A percentile compares a stretch with the other conserved stretches of the same genome.
Conservation (phyloP, 2,329 filamentous ascomycete genomes). For the Trichoderma pleuroti region DNA sequence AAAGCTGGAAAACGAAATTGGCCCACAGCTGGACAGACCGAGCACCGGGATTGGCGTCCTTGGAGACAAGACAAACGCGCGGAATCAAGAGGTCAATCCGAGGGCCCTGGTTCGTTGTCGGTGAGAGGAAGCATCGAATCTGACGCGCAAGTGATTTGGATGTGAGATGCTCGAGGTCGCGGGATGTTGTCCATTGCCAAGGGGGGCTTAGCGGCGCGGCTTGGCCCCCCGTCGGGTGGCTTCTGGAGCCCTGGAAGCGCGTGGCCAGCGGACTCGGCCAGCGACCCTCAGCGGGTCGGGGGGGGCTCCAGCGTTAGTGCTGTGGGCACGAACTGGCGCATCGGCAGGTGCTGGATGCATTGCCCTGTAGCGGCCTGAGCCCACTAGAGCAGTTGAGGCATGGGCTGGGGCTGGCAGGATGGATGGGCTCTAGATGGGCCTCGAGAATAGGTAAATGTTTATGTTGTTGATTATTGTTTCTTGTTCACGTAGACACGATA, state of each 20-base stretch:
- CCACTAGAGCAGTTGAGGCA: background rate
- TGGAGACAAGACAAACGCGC: background rate
- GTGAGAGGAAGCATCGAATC: conserved; percentile 13
- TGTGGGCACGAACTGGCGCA: conserved; percentile 7
- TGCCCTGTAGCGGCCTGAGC: background rate
- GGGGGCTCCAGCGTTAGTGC: background rate
- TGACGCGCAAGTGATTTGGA: conserved; percentile 11
- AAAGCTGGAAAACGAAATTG: background rate
- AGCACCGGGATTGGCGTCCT: background rate
- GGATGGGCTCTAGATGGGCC: background rate
- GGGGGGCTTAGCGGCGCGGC: conserved; percentile 3
- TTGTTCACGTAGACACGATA: background rate
- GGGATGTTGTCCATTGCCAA: conserved; percentile 7
- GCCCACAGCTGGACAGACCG: background rate
- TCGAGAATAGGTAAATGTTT: background rate
- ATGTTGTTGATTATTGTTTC: background rate
- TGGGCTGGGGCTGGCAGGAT: background rate
- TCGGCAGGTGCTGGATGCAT: background rate
- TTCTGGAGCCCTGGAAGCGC: background rate
- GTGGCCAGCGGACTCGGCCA: conserved; percentile 9
- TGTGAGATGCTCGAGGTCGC: background rate
- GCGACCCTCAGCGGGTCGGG: conserved; percentile 15
- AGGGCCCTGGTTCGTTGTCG: conserved; percentile 16
- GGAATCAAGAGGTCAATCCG: background rate
- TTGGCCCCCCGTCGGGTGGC: too few species aligned